Evolutionary conservation across 2,329 filamentous ascomycete genomes (phyloP).

Genomic region (Acrocalymma vagum): DNA sequence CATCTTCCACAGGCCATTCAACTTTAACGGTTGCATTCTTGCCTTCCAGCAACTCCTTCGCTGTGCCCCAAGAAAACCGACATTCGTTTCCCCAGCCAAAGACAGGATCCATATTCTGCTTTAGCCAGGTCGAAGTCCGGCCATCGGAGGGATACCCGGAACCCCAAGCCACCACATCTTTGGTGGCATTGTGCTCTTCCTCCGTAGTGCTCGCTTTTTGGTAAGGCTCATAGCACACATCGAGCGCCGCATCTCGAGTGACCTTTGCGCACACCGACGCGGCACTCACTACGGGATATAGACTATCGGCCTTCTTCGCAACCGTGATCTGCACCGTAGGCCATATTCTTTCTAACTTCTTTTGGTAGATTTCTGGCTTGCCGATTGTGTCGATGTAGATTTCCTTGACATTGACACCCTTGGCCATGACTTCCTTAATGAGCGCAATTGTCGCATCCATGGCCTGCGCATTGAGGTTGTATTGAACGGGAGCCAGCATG

Average conservation of each 20-base stretch:
- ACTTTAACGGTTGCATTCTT: constrained; percentile 74
- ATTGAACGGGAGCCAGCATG: constrained; percentile 74
- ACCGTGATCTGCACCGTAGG: constrained; percentile 67
- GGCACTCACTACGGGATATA: constrained; percentile 92
- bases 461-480: constrained; percentile 96
- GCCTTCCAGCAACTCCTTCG: constrained; percentile 89
- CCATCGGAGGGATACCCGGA: constrained; percentile 93
- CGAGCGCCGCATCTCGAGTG: constrained; percentile 87
- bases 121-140: constrained; percentile 82
- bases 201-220: constrained; percentile 30
- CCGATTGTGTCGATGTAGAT: constrained; percentile 97
- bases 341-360: constrained; percentile 83
- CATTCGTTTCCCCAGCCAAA: constrained; percentile 97
- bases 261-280: constrained; percentile 97
- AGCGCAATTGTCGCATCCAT: constrained; percentile 89
- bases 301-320: constrained; percentile 81
- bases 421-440: constrained; percentile 77
- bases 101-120: constrained; percentile 85
- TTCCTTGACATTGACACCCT: constrained; percentile 83
- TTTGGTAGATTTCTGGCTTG: constrained; percentile 82
- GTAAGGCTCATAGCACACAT: constrained; percentile 74
- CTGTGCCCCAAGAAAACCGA: constrained; percentile 94
- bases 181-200: constrained; percentile 41
- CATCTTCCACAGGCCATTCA: constrained; percentile 86
- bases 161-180: constrained; percentile 71